Conservation (phyloP, 1,284 basidiomycete species). For the Irpex sp. region DNA sequence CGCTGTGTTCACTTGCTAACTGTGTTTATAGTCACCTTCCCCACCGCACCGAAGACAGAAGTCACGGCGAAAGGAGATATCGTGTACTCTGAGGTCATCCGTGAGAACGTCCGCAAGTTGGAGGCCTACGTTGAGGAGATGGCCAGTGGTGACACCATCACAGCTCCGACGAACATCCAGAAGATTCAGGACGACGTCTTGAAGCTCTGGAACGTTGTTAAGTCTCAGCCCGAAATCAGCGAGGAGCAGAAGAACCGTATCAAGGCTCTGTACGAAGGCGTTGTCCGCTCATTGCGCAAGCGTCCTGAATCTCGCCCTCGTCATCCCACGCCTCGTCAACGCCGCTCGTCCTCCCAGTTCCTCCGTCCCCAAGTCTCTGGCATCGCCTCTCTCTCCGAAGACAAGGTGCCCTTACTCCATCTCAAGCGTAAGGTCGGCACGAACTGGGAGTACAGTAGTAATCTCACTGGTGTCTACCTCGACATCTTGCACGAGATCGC, state of each 20-base stretch:
- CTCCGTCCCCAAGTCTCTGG: slow-evolving; percentile 82
- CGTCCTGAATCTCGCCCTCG: slow-evolving; percentile 55
- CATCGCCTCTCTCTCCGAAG: slow-evolving; percentile 78
- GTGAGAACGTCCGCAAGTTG: slow-evolving; percentile 93
- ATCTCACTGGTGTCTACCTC: slow-evolving; percentile 93
- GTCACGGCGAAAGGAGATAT: slow-evolving; percentile 94
- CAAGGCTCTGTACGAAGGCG: slow-evolving; percentile 95
- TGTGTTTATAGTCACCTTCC: slow-evolving; percentile 79
- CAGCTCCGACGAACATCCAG: slow-evolving; percentile 84
- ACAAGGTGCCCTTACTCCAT: slow-evolving; percentile 93
- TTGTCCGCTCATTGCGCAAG: slow-evolving; percentile 79
- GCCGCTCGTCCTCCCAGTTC: slow-evolving; percentile 92
- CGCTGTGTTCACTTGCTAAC: slow-evolving; percentile 7
- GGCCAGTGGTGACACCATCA: slow-evolving; percentile 90
- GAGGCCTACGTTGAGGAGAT: slow-evolving; percentile 99
- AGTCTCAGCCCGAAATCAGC: slow-evolving; percentile 94
- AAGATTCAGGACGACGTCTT: slow-evolving; percentile 96
- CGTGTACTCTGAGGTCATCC: slow-evolving; percentile 90
- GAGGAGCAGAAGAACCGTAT: slow-evolving; percentile 97
- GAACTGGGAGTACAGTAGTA: slow-evolving; percentile 95
- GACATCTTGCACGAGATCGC: slow-evolving; percentile 98
- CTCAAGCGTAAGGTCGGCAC: slow-evolving; percentile 97
- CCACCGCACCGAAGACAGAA: slow-evolving; percentile 94
- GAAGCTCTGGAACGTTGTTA: slow-evolving; percentile 96
- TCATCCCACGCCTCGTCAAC: slow-evolving; percentile 55